Percentiles rank a stretch among this genome's conserved stretches.
phyloP scores from a whole-genome alignment of 106 monocot species.

The Dendrobium officinale region DNA sequence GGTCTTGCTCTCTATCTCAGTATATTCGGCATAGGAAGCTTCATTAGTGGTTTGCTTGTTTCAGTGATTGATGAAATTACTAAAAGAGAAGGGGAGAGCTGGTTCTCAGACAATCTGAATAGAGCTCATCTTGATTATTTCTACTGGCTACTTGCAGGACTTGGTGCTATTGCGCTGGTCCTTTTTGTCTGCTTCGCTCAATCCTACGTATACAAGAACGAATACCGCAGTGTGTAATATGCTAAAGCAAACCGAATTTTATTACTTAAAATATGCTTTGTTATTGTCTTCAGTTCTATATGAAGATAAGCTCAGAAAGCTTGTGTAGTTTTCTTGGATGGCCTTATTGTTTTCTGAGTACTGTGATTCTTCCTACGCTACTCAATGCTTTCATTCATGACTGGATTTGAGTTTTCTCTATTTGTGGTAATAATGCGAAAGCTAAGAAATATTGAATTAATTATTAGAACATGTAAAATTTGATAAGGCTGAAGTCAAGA shows the following conservation, averaged over 20 bases:
- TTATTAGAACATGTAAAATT: too few species aligned
- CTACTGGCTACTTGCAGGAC: slow-evolving; percentile 52
- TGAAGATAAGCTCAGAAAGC: neutral
- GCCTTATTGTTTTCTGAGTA: too few species aligned
- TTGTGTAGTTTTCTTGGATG: too few species aligned
- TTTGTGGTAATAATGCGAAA: too few species aligned
- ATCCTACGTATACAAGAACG: slow-evolving; percentile 34
- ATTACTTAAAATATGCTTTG: neutral
- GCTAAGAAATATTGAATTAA: too few species aligned
- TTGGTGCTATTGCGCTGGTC: slow-evolving; percentile 20
- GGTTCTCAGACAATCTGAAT: slow-evolving; percentile 54
- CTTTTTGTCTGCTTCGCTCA: slow-evolving; percentile 22
- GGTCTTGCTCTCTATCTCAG: slow-evolving; percentile 47
- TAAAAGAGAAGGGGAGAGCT: slow-evolving; percentile 28
- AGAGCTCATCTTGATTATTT: slow-evolving; percentile 56
- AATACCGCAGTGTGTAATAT: neutral
- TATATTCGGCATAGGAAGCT: slow-evolving; percentile 37
- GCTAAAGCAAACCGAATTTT: neutral
- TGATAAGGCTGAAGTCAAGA: too few species aligned
- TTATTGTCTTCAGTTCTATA: neutral
- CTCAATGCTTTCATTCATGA: too few species aligned
- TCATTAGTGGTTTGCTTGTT: slow-evolving; percentile 44
- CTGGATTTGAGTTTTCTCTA: too few species aligned
- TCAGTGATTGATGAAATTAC: slow-evolving; percentile 23
- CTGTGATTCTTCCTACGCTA: too few species aligned